These are phyloP conservation scores for Polygonum aviculare DNA, from an alignment of 148 eudicot species.

Conservation along the genomic window DNA sequence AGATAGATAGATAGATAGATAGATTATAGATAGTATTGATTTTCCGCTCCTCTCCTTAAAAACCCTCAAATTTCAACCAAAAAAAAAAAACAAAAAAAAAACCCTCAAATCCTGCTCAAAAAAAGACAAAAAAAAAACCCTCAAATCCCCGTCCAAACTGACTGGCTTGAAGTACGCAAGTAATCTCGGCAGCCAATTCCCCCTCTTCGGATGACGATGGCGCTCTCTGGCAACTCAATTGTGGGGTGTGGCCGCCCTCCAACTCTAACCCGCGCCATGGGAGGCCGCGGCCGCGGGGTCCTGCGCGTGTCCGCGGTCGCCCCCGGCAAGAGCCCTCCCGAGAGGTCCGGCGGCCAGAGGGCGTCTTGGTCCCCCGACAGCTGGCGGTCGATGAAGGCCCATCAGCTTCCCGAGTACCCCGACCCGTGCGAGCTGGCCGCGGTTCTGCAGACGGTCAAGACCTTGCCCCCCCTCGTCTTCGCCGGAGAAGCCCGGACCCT, in stretches of 20 bases:
- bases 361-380: slow-evolving; percentile 40
- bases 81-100: too few species aligned
- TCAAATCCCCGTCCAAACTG: too few species aligned
- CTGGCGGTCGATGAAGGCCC: slow-evolving; percentile 47
- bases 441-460: slow-evolving; percentile 36
- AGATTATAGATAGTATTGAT: too few species aligned
- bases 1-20: too few species aligned
- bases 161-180: too few species aligned
- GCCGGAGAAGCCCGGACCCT: slow-evolving; percentile 54
- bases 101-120: too few species aligned
- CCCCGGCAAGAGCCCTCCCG: neutral
- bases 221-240: neutral
- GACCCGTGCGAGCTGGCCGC: slow-evolving; percentile 27
- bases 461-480: slow-evolving; percentile 46
- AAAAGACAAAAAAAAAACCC: too few species aligned
- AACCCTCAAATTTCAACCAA: too few species aligned
- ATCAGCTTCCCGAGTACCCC: slow-evolving; percentile 52
- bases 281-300: neutral
- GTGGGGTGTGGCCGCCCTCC: neutral
- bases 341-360: neutral
- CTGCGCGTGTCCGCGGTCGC: neutral
- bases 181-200: too few species aligned
- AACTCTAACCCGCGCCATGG: neutral
- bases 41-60: too few species aligned
- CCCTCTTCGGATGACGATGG: neutral